Percentiles rank a stretch among this genome's conserved stretches.
Conservation (phyloP, 176 grass and related monocot species). For the Stipa capillata region DNA sequence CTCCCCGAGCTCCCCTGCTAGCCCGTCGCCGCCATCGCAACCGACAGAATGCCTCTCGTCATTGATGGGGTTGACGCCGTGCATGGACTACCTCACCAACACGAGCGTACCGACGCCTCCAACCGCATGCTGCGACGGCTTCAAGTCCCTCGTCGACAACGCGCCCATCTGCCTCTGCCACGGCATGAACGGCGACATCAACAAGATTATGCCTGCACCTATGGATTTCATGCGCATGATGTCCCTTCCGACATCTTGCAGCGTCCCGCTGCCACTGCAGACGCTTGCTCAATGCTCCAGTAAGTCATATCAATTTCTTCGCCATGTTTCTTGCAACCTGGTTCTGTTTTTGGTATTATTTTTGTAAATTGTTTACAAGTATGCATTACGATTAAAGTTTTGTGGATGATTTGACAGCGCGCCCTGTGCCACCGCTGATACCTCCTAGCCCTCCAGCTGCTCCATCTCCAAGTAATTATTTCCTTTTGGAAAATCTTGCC, state of each 20-base stretch:
- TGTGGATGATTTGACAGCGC: not conserved
- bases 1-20: not conserved
- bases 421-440: not conserved
- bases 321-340: no score
- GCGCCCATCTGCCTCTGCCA: constrained; percentile 30
- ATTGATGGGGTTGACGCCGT: constrained; percentile 14
- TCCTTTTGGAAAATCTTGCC: not conserved
- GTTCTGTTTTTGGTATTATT: not conserved
- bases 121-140: not conserved
- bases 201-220: constrained; percentile 5
- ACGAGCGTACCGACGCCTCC: not conserved
- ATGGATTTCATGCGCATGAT: not conserved
- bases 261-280: not conserved
- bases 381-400: not conserved
- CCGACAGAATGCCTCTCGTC: not conserved
- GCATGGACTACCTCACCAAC: constrained; percentile 18
- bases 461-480: not conserved
- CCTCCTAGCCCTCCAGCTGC: not conserved
- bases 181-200: constrained; percentile 9
- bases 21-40: not conserved
- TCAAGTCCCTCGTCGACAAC: not conserved
- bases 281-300: not conserved
- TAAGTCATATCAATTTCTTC: not conserved
- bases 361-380: not conserved
- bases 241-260: not conserved